Conservation (phyloP, 306 rosid species). For the Medicago lupulina region DNA sequence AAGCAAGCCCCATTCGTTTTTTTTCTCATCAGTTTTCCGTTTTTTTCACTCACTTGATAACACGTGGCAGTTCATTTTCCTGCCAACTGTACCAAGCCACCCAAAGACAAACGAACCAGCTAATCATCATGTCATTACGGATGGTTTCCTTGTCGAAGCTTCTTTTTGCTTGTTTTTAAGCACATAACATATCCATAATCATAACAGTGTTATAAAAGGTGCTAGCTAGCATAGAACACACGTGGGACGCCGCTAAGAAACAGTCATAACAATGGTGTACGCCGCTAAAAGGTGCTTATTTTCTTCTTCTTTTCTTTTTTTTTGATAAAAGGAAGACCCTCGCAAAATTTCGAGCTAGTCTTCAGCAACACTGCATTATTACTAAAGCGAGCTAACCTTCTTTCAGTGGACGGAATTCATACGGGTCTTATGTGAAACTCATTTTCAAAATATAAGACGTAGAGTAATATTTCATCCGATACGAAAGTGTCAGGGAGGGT, state of each 20-base stretch:
- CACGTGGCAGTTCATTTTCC: conserved; percentile 28
- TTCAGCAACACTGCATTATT: no score
- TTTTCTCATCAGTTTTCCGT: not conserved
- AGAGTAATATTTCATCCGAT: no score
- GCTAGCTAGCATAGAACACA: not conserved
- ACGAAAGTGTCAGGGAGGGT: no score
- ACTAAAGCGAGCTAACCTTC: no score
- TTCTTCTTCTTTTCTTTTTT: no score
- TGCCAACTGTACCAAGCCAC: not conserved
- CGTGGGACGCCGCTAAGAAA: not conserved
- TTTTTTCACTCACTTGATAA: not conserved
- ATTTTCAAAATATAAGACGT: no score
- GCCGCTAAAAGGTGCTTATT: no score
- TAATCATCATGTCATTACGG: conserved; percentile 29
- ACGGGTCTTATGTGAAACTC: no score
- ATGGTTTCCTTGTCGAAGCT: not conserved
- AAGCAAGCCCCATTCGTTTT: not conserved
- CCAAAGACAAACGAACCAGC: conserved; percentile 24
- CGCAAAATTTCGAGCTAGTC: no score
- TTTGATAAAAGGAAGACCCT: no score
- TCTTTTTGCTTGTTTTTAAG: conserved; percentile 1
- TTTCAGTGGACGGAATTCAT: no score
- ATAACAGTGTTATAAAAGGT: not conserved
- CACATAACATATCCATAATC: not conserved
- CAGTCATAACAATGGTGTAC: not conserved